Base-by-base conservation (phyloP, 1,139 yeast genomes). In the Pneumocystis jirovecii region DNA sequence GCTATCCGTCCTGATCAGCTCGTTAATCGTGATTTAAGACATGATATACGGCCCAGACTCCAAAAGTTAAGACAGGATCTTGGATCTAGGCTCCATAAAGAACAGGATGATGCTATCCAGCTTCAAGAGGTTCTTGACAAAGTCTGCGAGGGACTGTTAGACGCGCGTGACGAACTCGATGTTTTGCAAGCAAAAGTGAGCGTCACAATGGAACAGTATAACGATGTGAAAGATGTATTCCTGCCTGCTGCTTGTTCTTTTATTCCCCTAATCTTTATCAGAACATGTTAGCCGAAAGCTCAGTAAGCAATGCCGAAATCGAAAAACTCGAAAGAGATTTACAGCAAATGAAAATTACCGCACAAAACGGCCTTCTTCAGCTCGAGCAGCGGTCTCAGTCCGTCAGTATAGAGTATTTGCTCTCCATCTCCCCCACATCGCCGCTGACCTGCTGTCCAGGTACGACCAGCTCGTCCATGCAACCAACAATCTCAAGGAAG, bases 281-380 rank as follows among this genome's bases (percentile, higher is more conserved):
- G 68, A 78, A 82, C 60, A 81, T 83, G 81, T 78, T 80, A 65
- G 78, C 82, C 68, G 84, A 84, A 69, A 76, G 82, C 40, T 78
- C 82, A 59, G 76, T 82, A 42, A 81, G 83, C 67, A 81, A 83
- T 65, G 81, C 85, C 31, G 89, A 87, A 72, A 82, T 85, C 64
- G 91, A 86, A 72, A 82, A 81, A 70, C 75, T 84, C 64, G 88
- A 85, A 68, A 80, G 84, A 59, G 89, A 85, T 67, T 76, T 86
- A 61, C 81, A 83, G 65, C 76, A 79, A 25, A 79, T 84, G 74
- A 81, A 81, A 66, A 77, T 80, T 34, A 78, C 80, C 65, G 79
- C 83, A 7, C 82, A 83, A 65, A 83, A 84, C 68, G 85, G 83
- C 60, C 74, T 81, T 64, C 75, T 81, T 35, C 82, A 81, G 70